A percentile compares a stretch with the other conserved stretches of the same genome.
phyloP scores from a whole-genome alignment of 805 yeast species.

The Hemisphaericaspora nanyangensis region DNA sequence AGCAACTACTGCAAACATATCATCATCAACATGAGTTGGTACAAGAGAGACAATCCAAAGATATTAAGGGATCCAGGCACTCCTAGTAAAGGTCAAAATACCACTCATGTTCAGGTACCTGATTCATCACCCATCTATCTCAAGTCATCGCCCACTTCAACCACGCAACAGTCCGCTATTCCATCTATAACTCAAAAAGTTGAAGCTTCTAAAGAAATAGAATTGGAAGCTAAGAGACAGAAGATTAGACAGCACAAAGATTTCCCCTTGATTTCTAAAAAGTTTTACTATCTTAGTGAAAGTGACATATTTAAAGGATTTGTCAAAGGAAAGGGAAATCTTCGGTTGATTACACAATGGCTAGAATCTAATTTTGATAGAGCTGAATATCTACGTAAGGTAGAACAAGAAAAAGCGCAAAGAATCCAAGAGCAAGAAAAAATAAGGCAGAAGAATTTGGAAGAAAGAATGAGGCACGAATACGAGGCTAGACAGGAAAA shows the following conservation, averaged over 20 bases:
- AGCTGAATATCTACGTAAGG: conserved; percentile 20
- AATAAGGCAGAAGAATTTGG: conserved; percentile 11
- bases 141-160: conserved; percentile 20
- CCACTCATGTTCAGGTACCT: conserved; percentile 35
- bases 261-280: conserved; percentile 33
- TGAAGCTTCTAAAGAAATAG: conserved; percentile 20
- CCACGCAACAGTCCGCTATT: conserved; percentile 4
- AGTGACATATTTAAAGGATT: conserved; percentile 39
- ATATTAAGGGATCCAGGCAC: conserved; percentile 18
- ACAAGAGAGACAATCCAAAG: conserved; percentile 15
- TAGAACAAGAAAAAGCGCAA: conserved; percentile 9
- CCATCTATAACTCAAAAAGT: conserved; percentile 5
- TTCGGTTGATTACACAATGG: conserved; percentile 37
- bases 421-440: conserved; percentile 10
- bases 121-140: conserved; percentile 36
- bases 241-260: conserved; percentile 35
- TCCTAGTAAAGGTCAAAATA: conserved; percentile 8
- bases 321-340: conserved; percentile 40
- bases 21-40: conserved; percentile 21
- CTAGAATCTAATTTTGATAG: conserved; percentile 31
- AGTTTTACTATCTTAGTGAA: conserved; percentile 37
- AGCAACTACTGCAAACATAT: neutral
- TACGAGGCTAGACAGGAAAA: conserved; percentile 10
- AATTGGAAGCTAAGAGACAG: conserved; percentile 33
- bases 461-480: conserved; percentile 12